These are phyloP conservation scores for Taphrina sp. DNA, from an alignment of 1,139 yeast genomes.

Conservation along the genomic window DNA sequence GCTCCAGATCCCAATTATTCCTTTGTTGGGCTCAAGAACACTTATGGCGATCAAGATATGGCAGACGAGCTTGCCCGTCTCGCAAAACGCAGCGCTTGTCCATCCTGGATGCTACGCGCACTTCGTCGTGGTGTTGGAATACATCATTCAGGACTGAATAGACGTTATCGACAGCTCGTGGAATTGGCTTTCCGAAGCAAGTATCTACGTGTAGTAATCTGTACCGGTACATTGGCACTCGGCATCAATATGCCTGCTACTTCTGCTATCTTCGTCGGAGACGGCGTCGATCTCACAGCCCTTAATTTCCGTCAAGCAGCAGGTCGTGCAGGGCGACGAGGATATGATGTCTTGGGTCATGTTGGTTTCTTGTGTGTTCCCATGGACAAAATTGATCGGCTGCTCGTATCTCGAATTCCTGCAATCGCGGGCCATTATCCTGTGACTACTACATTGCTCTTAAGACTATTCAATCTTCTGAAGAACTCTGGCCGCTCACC, in stretches of 20 bases:
- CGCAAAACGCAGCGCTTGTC: conserved; percentile 28
- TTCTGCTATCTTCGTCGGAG: conserved; percentile 34
- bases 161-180: conserved; percentile 34
- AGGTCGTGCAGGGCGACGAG: conserved; percentile 36
- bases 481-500: conserved; percentile 29
- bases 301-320: conserved; percentile 34
- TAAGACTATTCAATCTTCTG: conserved; percentile 28
- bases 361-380: conserved; percentile 35
- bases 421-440: conserved; percentile 34
- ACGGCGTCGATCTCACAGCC: conserved; percentile 31
- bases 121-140: conserved; percentile 33
- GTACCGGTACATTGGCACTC: conserved; percentile 33
- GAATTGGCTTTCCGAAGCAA: conserved; percentile 34
- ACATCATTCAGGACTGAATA: conserved; percentile 33
- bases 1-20: conserved; percentile 34
- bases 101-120: conserved; percentile 31
- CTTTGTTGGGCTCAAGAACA: conserved; percentile 33
- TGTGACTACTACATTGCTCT: conserved; percentile 30
- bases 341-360: conserved; percentile 34
- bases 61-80: conserved; percentile 31
- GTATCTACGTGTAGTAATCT: conserved; percentile 31
- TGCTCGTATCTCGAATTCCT: conserved; percentile 31
- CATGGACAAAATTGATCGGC: conserved; percentile 32
- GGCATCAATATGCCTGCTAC: conserved; percentile 35
- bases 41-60: conserved; percentile 34